These are phyloP conservation scores for Pterocarpus macrocarpus DNA, from an alignment of 306 rosid genomes.

Conservation along the genomic window DNA sequence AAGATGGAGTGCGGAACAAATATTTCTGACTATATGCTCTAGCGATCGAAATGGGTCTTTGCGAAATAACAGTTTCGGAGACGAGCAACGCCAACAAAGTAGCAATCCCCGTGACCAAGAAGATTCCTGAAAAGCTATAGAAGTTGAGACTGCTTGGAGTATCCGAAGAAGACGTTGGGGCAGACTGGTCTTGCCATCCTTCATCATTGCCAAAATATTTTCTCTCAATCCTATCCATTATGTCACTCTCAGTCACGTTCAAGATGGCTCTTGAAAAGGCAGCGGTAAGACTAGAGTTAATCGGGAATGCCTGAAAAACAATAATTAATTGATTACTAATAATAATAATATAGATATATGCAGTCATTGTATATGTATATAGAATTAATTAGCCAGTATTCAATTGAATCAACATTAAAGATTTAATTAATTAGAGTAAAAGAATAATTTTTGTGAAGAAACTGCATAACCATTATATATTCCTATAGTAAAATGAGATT, in stretches of 20 bases:
- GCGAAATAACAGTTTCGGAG: slow-evolving; percentile 51
- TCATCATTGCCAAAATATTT: slow-evolving; percentile 39
- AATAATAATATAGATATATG: background rate
- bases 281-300: slow-evolving; percentile 35
- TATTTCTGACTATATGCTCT: slow-evolving; percentile 35
- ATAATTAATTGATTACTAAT: background rate
- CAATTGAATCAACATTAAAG: background rate
- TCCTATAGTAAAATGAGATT: no score
- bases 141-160: slow-evolving; percentile 15
- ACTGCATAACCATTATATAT: no score
- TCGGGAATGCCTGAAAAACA: slow-evolving; percentile 45
- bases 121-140: slow-evolving; percentile 49
- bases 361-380: no score
- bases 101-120: slow-evolving; percentile 31
- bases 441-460: no score
- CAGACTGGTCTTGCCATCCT: background rate
- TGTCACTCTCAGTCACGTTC: slow-evolving; percentile 37
- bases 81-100: slow-evolving; percentile 33
- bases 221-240: slow-evolving; percentile 33
- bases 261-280: slow-evolving; percentile 53
- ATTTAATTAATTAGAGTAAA: no score
- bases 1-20: background rate
- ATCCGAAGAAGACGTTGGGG: background rate
- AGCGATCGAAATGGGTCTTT: slow-evolving; percentile 43
- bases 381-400: no score